Conservation (phyloP, 1,139 yeast genomes). For the Candida sanyaensis region DNA sequence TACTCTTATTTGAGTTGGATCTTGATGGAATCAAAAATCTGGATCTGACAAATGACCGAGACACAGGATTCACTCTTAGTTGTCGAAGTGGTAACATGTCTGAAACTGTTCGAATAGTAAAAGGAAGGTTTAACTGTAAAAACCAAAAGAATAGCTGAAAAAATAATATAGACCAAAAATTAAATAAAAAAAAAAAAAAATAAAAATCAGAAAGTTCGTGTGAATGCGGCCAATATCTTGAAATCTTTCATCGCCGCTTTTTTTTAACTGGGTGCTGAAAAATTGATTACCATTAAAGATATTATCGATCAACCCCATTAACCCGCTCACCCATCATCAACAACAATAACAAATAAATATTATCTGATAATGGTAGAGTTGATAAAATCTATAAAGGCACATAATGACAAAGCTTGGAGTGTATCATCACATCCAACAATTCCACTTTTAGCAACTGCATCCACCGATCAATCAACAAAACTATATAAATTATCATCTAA, state of each 20-base stretch:
- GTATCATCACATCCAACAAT: conserved; percentile 65
- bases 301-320: no score
- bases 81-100: conserved; percentile 2
- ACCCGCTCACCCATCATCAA: background rate
- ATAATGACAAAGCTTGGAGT: conserved; percentile 79
- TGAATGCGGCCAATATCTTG: no score
- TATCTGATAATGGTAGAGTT: conserved; percentile 20
- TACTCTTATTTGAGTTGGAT: conserved; percentile 3
- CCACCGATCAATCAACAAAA: conserved; percentile 78
- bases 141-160: no score
- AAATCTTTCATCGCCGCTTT: no score
- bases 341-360: background rate
- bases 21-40: background rate
- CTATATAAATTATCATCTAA: conserved; percentile 56
- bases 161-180: background rate
- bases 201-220: no score
- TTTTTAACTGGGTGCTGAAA: background rate
- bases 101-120: background rate
- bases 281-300: background rate
- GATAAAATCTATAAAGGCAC: conserved; percentile 53
- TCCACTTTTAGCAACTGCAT: conserved; percentile 79
- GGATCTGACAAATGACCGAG: background rate
- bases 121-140: background rate
- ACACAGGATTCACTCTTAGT: background rate
- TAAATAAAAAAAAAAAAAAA: no score